Base-by-base conservation (phyloP, 2,329 filamentous ascomycete genomes). In the Diaporthe aspalathi region DNA sequence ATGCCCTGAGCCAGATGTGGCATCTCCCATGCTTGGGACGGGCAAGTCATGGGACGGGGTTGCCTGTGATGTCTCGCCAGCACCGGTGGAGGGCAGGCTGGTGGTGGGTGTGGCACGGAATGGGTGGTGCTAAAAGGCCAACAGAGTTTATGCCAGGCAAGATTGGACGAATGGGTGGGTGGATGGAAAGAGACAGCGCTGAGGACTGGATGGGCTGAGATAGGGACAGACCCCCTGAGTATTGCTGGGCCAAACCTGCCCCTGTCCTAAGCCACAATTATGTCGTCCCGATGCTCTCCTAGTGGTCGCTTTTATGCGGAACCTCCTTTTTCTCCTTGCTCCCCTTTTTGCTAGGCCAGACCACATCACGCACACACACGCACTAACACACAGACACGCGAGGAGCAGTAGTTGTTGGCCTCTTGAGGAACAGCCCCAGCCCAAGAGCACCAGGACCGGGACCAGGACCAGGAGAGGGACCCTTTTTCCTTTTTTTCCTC, bases 261-360 rank as follows among this genome's bases (percentile, higher is more conserved):
- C 53, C 43, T 40, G 47, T 70, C 49, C 71, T 72, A 70, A 72
- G 70, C 70, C 70, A 72, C 70, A 70, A 40, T 45, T 45, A 27
- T 47, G 66, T 43, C 53, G 57, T 38, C 38, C 57, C 54, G 53
- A 45, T 49, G 57, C 45, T 40, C 60, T 52, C 63, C 57, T 68
- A 63, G 66, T 57, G 52, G 45, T 56, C 49, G 43, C 60, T 72
- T 65, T 70, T 68, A 72, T 72, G 68, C 68, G 45, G 68, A 62
- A 65, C 62, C 67, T 71, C 71, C 71, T 71, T 65, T 68, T 50
- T 27, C 47, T 22, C 20, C 16, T 22, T 49, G 43, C 24, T 60
- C 43, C 53, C 50, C 57, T 63, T 38, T 47, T 47, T 63, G 57
- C 57, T 29, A 63, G 40, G 40, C 53, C 66, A 57, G 43, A 50